Conservation (phyloP, 306 rosid species). For the Rosa rugosa region DNA sequence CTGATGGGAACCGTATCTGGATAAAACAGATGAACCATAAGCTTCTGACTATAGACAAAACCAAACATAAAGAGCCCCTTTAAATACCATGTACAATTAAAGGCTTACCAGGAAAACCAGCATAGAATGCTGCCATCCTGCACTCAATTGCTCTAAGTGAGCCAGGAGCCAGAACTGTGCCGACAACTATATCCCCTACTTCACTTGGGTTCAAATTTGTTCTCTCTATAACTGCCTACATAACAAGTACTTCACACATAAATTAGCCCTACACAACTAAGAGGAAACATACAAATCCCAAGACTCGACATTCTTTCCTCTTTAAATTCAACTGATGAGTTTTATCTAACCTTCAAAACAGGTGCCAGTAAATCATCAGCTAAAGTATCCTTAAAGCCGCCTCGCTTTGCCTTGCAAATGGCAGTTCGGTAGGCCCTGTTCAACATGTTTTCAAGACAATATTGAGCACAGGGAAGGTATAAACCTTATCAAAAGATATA, state of each 20-base stretch:
- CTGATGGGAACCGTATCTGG: conserved; percentile 79
- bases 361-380: conserved; percentile 87
- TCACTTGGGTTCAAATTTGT: conserved; percentile 77
- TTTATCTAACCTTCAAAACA: conserved; percentile 66
- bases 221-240: conserved; percentile 75
- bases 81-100: neutral
- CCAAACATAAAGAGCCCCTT: neutral
- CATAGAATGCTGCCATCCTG: conserved; percentile 89
- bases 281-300: neutral
- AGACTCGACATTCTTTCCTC: neutral
- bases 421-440: conserved; percentile 83
- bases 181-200: conserved; percentile 88
- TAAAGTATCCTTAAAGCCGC: conserved; percentile 84
- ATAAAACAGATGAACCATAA: conserved; percentile 21
- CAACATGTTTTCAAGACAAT: conserved; percentile 17
- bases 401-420: conserved; percentile 83
- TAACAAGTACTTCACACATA: conserved; percentile 1
- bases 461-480: neutral
- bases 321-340: conserved; percentile 7
- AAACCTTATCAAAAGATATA: neutral
- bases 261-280: neutral
- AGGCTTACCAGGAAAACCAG: conserved; percentile 83
- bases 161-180: conserved; percentile 87
- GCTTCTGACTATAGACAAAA: conserved; percentile 6
- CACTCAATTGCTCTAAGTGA: conserved; percentile 84